These are phyloP conservation scores for Calonectria pseudoreteaudii DNA, from an alignment of 2,329 filamentous ascomycete species.

Conservation along the genomic window DNA sequence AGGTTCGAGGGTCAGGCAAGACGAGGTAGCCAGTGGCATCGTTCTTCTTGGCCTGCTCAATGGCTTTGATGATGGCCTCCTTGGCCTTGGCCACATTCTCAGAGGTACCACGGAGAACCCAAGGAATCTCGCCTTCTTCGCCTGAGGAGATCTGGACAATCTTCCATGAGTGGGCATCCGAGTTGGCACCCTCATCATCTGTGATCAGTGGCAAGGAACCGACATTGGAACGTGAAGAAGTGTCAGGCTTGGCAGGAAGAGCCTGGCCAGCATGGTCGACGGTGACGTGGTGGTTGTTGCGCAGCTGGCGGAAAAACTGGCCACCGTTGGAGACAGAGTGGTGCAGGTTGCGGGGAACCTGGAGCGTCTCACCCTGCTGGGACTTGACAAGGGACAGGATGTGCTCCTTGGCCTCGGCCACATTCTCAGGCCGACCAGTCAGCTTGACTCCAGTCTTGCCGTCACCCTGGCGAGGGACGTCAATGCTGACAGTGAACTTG, in stretches of 20 bases:
- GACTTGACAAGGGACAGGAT: constrained; percentile 84
- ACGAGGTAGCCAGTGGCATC: constrained; percentile 87
- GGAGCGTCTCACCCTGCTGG: constrained; percentile 88
- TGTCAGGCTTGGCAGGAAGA: constrained; percentile 76
- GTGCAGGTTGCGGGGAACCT: constrained; percentile 85
- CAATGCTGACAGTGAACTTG: constrained; percentile 86
- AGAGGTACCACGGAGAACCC: constrained; percentile 84
- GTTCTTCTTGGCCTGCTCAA: constrained; percentile 77
- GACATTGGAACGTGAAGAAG: constrained; percentile 67
- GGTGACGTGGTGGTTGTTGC: constrained; percentile 87
- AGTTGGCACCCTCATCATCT: constrained; percentile 76
- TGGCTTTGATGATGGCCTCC: constrained; percentile 76
- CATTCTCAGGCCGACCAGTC: constrained; percentile 80
- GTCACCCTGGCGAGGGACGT: constrained; percentile 91
- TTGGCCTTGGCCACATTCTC: constrained; percentile 88
- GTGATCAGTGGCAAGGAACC: constrained; percentile 89
- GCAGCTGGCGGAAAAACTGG: constrained; percentile 91
- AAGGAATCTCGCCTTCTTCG: constrained; percentile 83
- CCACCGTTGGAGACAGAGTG: constrained; percentile 89
- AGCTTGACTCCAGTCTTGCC: constrained; percentile 89
- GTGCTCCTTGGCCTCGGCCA: constrained; percentile 88
- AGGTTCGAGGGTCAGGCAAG: constrained; percentile 88
- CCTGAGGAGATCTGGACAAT: constrained; percentile 72
- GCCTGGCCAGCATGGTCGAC: constrained; percentile 90
- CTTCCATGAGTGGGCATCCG: constrained; percentile 85